Evolutionary conservation across 768 basidiomycete genomes (phyloP), one percentile per base, ranked within the genome.

Genomic region (Lactarius akahatsu): DNA sequence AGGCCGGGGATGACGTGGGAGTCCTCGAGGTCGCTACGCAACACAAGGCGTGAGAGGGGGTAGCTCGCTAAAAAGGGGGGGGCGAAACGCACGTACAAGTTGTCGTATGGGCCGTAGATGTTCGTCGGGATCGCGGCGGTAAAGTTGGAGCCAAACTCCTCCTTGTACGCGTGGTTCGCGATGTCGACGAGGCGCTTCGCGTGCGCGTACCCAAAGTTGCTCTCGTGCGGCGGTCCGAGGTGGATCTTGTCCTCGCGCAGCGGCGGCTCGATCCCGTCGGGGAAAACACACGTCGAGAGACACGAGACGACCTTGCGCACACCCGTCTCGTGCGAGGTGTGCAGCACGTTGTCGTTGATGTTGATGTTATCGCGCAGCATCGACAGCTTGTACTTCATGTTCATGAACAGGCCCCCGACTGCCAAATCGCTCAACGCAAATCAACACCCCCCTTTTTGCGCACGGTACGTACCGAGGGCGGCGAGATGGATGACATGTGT

Each of bases 101-200:
- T 97, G 77, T 97, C 95, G 72, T 92, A 75, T 4, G 91, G 92
- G 20, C 96, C 95, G 73, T 97, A 97, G 26, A 97, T 87, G 75
- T 95, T 97, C 8, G 96, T 97, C 0, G 96, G 96, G 74, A 98
- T 98, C n/a, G 94, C 94, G 55, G 93, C 92, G 5, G 94, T 96
- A 75, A 96, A 97, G 77, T 92, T 93, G 78, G 87, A 88, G n/a
- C 94, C 94, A 71, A 89, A 96, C 76, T 97, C 89, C 72, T 96
- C 94, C 79, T 96, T 90, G 83, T 97, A 98, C 0, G 96, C 96
- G 71, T 91, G 94, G 75, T 97, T 97, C 75, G 93, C 91, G 2
- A 97, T 88, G 74, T 97, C 96, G 8, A 98, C 94, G 82, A 97
- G 84, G 18, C 95, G 85, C 78, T 98, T 98, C 55, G 93, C 94